Evolutionary conservation across 805 yeast species (phyloP), one percentile per base, ranked within the genome.

Genomic region (Candida insectorum): DNA sequence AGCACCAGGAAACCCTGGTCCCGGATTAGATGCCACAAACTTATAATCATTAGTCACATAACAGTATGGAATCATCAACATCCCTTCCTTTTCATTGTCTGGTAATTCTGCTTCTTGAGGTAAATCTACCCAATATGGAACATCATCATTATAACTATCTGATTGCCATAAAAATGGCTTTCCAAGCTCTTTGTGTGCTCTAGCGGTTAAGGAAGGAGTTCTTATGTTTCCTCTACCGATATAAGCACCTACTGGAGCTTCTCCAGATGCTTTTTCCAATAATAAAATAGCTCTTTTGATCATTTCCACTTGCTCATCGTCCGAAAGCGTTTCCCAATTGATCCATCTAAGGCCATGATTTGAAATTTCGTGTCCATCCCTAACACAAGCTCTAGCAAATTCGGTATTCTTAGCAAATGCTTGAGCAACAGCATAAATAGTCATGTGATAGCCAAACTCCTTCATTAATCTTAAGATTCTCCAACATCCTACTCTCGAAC

Each of bases 311-410:
- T 62, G 64, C 23, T 50, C 56, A 31, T 55, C 62, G 26, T 57
- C 56, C 6, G 48, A 31, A 14, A 40, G 28, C 24, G 36, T 34
- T 20, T 47, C 51, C 49, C 56, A 60, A 35, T 55, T 54, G 10
- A 58, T 40, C 69, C 69, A 62, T 16, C 68, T 45, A 23, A 54
- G 44, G 7, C 62, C 62, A 38, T 62, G 69, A 23, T 59, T 56
- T 13, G 57, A 63, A 20, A 62, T 58, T 34, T 62, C 67, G 41
- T 58, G 64, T 6, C 67, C 68, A 24, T 54, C 65, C 26, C 60
- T 51, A 21, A 49, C 56, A 34, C 58, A 54, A 1, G 62, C 66
- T 21, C 46, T 45, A 13, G 60, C 65, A 24, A 60, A 60, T 10
- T 42, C 52, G 4, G 61, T 58, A 28, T 58, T 50, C 31, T 48